These are phyloP conservation scores for Gymnopilus dilepis DNA, from an alignment of 768 basidiomycete genomes.

Conservation along the genomic window DNA sequence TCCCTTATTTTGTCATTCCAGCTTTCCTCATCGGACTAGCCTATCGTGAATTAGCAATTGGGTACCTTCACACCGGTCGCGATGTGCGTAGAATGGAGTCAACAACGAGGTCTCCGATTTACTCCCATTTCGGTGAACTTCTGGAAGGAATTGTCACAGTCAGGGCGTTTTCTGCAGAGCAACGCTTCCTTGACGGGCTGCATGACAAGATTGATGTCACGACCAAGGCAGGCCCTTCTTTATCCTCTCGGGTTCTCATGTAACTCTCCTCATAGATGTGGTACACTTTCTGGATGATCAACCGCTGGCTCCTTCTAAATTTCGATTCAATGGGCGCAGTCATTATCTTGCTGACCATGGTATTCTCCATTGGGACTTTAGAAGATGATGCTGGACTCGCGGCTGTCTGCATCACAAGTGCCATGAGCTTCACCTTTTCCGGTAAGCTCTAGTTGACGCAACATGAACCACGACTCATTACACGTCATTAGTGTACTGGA, in stretches of 20 bases:
- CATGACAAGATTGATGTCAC: slow-evolving; percentile 77
- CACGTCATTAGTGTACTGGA: slow-evolving; percentile 51
- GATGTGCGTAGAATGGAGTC: slow-evolving; percentile 92
- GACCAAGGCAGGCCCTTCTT: slow-evolving; percentile 57
- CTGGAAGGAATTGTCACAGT: slow-evolving; percentile 91
- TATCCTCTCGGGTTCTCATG: background rate
- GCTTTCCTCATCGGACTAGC: slow-evolving; percentile 73
- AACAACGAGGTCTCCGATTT: slow-evolving; percentile 83
- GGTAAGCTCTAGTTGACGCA: slow-evolving; percentile 39
- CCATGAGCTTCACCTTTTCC: slow-evolving; percentile 55
- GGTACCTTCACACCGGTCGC: slow-evolving; percentile 80
- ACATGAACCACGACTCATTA: background rate
- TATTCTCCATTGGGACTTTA: slow-evolving; percentile 73
- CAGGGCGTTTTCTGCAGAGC: slow-evolving; percentile 86
- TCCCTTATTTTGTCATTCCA: slow-evolving; percentile 84
- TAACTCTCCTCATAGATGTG: slow-evolving; percentile 58
- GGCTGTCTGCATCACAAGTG: slow-evolving; percentile 77
- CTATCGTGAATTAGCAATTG: slow-evolving; percentile 72
- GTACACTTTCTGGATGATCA: slow-evolving; percentile 91
- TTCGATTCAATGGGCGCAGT: slow-evolving; percentile 81
- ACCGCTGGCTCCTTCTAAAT: slow-evolving; percentile 82
- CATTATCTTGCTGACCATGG: slow-evolving; percentile 73
- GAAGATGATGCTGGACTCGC: slow-evolving; percentile 62
- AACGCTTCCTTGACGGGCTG: slow-evolving; percentile 74
- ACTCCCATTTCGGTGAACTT: slow-evolving; percentile 81